Evolutionary conservation across 1,284 basidiomycete genomes (phyloP), one percentile per base, ranked within the genome.

Genomic region (Boletellus sp.): DNA sequence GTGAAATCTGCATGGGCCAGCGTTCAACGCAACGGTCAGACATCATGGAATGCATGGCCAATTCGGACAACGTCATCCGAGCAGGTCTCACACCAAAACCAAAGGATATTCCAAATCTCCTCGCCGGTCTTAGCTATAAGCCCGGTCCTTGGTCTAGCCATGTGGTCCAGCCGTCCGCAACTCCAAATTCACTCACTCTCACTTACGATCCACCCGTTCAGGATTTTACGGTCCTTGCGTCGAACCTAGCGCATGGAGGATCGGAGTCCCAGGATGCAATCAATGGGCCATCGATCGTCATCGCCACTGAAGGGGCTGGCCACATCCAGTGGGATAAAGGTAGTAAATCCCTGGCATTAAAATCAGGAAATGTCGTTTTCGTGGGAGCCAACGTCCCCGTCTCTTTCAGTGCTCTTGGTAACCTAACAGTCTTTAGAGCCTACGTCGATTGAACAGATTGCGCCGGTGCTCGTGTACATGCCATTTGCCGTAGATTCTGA

Each of bases 41-140:
- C 65, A 94, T 94, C 66, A 90, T 96, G 65, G 94, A 97, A 64
- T 94, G 92, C 72, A 97, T 96, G 94, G 94, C 94, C 21, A 94
- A 93, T 45, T 95, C 92, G 1, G 95, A 99, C 73, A 99, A 99
- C 67, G 96, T 99, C 64, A 96, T 99, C 48, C 89, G 96, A 38
- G 96, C 96, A 2, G 96, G 96, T 16, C 82, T 99, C 34, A 99
- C 96, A 0, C 95, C 96, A 10, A 99, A 99, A 69, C 78, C 91
- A 19, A 84, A 95, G 49, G 96, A 99, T 65, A 84, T 97, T 17
- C 82, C 86, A 3, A 97, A 94, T 53, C 82, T 99, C 41, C 74
- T 97, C 49, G 73, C 80, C 4, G 91, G 91, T 64, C 79, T 99
- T 51, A 98, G 94, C 8, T 99, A 98, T 69, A 76, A 72, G 42